Evolutionary conservation across 2,329 filamentous ascomycete genomes (phyloP), one percentile per base, ranked within the genome.

Genomic region (Fusarium sp.): DNA sequence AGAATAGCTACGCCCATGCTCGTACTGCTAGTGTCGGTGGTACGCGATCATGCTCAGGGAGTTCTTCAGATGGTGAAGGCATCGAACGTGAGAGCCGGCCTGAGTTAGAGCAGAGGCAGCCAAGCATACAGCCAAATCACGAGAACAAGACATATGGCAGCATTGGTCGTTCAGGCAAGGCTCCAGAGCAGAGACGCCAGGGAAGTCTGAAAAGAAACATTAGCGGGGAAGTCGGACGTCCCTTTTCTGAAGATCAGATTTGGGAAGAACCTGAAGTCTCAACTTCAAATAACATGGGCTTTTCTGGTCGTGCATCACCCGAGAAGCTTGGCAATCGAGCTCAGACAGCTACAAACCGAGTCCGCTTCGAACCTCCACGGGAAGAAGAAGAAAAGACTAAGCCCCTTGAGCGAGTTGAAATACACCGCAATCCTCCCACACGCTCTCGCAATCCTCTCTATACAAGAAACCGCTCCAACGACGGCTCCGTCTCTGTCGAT

Each of bases 361-460:
- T 81, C 33, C 79, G 72, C 79, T 78, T 88, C 83, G 80, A 84
- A 83, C 78, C 81, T 71, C 79, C 81, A 78, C 77, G 79, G 78
- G 82, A 85, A 63, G 81, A 85, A 60, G 72, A 83, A 73, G 73
- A 52, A 33, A 72, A 80, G 25, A 35, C 47, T 28, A 82, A 85
- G 74, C 81, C 82, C 37, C 78, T 88, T 21, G 82, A 86, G 15
- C 83, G 86, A 28, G 88, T 91, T 63, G 94, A 98, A 80, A 96
- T 97, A 65, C 89, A 97, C 81, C 92, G 89, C 76, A 97, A 97
- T 77, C 91, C 94, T 23, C 94, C 94, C 2, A 91, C 90, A 25
- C 95, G 96, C 79, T 95, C 94, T 50, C 90, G 92, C 66, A 94
- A 97, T 79, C 91, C 95, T 9, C 88, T 86, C 23, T 98, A 98